Conservation (phyloP, 148 eudicot species). For the Hydrangea macrophylla region DNA sequence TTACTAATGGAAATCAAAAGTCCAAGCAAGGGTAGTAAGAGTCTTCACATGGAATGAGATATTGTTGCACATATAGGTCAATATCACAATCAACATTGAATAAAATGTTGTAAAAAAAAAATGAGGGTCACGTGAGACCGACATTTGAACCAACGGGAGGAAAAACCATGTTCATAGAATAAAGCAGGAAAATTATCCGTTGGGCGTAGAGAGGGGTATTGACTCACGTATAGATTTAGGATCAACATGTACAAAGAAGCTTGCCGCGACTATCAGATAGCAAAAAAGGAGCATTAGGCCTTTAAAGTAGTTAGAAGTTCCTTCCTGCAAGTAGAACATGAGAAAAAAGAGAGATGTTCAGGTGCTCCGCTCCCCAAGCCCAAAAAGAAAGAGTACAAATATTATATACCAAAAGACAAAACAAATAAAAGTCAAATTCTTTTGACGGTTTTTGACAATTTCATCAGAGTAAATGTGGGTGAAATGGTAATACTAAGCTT, state of each 20-base stretch:
- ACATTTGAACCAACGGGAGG: not conserved
- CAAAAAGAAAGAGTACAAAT: not conserved
- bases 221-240: conserved; percentile 30
- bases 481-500: too few relatives aligned
- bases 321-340: conserved; percentile 33
- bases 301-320: conserved; percentile 44
- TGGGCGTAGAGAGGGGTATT: not conserved
- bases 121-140: not conserved
- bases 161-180: not conserved
- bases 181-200: not conserved
- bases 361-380: not conserved
- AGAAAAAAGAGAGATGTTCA: not conserved
- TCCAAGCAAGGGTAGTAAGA: not conserved
- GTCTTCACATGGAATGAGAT: not conserved
- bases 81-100: not conserved
- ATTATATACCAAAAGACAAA: not conserved
- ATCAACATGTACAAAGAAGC: conserved; percentile 47
- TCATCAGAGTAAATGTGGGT: too few relatives aligned
- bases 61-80: not conserved
- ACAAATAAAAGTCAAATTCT: too few relatives aligned
- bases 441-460: too few relatives aligned
- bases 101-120: not conserved
- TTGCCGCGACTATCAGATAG: conserved; percentile 46
- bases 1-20: not conserved
- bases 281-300: conserved; percentile 47